Evolutionary conservation across 495 filamentous ascomycete species (phyloP), one percentile per base, ranked within the genome.

Genomic region (Penicillium pancosmium): DNA sequence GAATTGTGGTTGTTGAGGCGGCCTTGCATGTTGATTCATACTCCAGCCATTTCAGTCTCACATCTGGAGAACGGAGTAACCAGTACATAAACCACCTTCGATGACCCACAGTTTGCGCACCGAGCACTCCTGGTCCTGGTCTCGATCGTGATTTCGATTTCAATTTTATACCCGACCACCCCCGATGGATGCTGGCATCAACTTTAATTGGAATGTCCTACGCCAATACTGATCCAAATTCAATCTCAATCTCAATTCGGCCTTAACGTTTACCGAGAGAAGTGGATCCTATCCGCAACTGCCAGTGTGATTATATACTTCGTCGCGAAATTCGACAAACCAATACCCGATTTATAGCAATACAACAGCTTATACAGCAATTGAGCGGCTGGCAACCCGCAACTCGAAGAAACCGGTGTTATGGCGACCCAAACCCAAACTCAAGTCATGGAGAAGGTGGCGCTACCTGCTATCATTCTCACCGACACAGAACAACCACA

Each of bases 121-220:
- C 8, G n/a, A 35, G 7, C 35, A 46, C 38, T 44, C 18, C 19
- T 51, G 52, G 47, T 18, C 47, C 27, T 51, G 52, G 52, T 18
- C 47, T 19, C 58, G 52, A 60, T 55, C 31, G 48, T 25, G 58
- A 55, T 60, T 56, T 52, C 1, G 55, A 61, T 65, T 56, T 21
- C 19, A 2, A 21, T 21, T 21, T 21, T 56, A 65, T 61, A 61
- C 31, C 18, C 48, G 31, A 50, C 58, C 6, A 43, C 19, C 27
- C 52, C 55, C 41, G 16, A 55, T 58, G 62, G 62, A 61, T 61
- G 58, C 51, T 50, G 40, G 58, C 58, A 59, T 65, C 8, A 21
- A 35, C 43, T 46, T 59, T 44, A 34, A 61, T 56, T 62, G 59
- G 40, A 13, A 52, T 50, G 43, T 52, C 19, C 31, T 31, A 34